Evolutionary conservation across 1,284 basidiomycete species (phyloP).

Genomic region (Rhodotorula sp.): DNA sequence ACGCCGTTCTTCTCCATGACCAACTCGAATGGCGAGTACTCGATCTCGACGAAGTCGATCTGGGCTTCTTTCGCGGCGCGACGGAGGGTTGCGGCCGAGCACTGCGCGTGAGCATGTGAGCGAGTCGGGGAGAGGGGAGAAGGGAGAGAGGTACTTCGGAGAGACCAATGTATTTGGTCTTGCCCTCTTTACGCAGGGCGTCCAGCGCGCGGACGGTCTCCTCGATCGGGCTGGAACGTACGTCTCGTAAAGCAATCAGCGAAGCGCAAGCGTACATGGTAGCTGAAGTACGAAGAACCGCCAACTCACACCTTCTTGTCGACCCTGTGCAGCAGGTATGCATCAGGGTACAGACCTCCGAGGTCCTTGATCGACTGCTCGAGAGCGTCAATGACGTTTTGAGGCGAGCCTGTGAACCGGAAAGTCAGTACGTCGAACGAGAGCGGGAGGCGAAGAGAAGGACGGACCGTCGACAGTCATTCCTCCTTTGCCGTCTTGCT

Average conservation of each 20-base stretch:
- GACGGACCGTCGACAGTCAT: conserved; percentile 4
- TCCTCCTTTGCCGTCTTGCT: neutral
- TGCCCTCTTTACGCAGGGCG: conserved; percentile 57
- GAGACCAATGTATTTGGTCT: conserved; percentile 62
- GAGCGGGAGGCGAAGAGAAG: too few relatives aligned
- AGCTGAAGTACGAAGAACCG: too few relatives aligned
- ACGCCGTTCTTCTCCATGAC: conserved; percentile 50
- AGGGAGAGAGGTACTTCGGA: conserved; percentile 55
- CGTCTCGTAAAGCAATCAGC: neutral
- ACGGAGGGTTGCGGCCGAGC: conserved; percentile 59
- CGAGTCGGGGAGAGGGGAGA: too few relatives aligned
- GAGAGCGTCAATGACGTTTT: conserved; percentile 21
- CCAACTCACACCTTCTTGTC: conserved; percentile 25
- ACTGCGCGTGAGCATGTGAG: conserved; percentile 4
- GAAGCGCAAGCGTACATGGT: too few relatives aligned
- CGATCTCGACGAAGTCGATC: conserved; percentile 41
- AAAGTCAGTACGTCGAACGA: neutral
- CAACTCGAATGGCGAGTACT: conserved; percentile 58
- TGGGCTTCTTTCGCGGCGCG: conserved; percentile 55
- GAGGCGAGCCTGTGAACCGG: conserved; percentile 6
- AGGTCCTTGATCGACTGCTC: conserved; percentile 22
- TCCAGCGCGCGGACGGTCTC: conserved; percentile 53
- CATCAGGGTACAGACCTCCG: conserved; percentile 33
- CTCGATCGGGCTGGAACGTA: conserved; percentile 50
- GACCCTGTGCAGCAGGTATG: conserved; percentile 30